Base-by-base conservation (phyloP, 2,329 filamentous ascomycete genomes). In the Venturia oleaginea region DNA sequence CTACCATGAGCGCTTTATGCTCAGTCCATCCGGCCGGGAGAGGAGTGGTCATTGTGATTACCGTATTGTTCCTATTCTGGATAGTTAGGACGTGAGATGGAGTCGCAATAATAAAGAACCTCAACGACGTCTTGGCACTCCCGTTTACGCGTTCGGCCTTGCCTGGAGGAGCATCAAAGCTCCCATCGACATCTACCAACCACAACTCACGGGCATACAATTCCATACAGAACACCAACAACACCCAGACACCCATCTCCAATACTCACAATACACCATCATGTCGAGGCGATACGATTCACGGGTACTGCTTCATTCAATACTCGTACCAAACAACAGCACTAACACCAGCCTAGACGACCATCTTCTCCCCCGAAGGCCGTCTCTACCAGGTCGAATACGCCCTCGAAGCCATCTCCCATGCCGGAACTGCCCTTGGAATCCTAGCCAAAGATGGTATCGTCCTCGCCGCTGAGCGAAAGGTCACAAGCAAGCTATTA, bases 361-460 rank as follows among this genome's bases (percentile, higher is more conserved):
- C 94, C 76, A 99, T 99, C 85, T 99, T 99, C 87, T 99, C 94
- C 67, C 94, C 94, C 66, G 94, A 99, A 81, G 94, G 94, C 69
- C 92, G 94, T 74, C 86, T 99, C 67, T 99, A 99, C 79, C 94
- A 99, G 80, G 94, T 99, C 72, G 94, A 99, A 85, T 99, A 99
- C 84, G 95, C 94, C 32, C 86, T 99, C 62, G 94, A 99, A 79
- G 94, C 94, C 75, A 99, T 99, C 75, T 99, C 94, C 70, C 94
- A 99, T 73, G 94, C 94, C 70, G 94, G 94, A 71, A 99, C 94
- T 61, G 94, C 94, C 69, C 87, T 99, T 72, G 94, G 94, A 64
- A 97, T 99, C 74, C 84, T 99, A 69, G 94, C 95, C 69, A 92
- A 95, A 79, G 94, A 99, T 85, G 94, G 94, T 72, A 99, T 99